A percentile compares a stretch with the other conserved stretches of the same genome.
Conservation (phyloP, 2,329 filamentous ascomycete species). For the Zymoseptoria crescenta region DNA sequence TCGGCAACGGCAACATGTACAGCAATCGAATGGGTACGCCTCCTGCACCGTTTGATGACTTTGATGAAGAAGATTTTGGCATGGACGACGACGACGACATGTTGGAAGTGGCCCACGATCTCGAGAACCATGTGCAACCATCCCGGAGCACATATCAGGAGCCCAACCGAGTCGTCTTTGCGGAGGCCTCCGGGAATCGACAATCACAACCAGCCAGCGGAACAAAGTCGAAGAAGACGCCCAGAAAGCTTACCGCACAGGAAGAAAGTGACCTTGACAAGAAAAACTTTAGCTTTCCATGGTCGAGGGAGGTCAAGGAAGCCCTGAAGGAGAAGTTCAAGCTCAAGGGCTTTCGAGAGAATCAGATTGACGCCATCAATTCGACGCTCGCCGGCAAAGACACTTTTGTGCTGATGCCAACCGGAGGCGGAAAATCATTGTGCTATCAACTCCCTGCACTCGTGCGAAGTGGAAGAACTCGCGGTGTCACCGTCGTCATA, state of each 20-base stretch:
- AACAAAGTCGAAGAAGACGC: conserved; percentile 27
- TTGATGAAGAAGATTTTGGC: conserved; percentile 29
- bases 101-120: conserved; percentile 36
- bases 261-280: conserved; percentile 19
- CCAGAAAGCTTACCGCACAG: conserved; percentile 8
- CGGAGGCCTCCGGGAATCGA: neutral
- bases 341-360: conserved; percentile 77
- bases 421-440: conserved; percentile 90
- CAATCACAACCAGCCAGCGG: conserved; percentile 6
- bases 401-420: conserved; percentile 95
- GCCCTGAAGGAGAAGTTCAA: conserved; percentile 78
- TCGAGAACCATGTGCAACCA: conserved; percentile 32
- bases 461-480: conserved; percentile 69
- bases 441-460: conserved; percentile 94
- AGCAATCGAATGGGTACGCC: conserved; percentile 33
- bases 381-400: conserved; percentile 81
- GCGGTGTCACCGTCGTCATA: conserved; percentile 86
- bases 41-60: conserved; percentile 19
- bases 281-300: conserved; percentile 46
- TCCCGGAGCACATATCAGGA: conserved; percentile 2
- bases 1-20: conserved; percentile 27
- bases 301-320: conserved; percentile 77
- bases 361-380: conserved; percentile 94
- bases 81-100: conserved; percentile 33
- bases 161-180: neutral